These are phyloP conservation scores for Auricularia sp. DNA, from an alignment of 768 basidiomycete genomes.

Conservation along the genomic window DNA sequence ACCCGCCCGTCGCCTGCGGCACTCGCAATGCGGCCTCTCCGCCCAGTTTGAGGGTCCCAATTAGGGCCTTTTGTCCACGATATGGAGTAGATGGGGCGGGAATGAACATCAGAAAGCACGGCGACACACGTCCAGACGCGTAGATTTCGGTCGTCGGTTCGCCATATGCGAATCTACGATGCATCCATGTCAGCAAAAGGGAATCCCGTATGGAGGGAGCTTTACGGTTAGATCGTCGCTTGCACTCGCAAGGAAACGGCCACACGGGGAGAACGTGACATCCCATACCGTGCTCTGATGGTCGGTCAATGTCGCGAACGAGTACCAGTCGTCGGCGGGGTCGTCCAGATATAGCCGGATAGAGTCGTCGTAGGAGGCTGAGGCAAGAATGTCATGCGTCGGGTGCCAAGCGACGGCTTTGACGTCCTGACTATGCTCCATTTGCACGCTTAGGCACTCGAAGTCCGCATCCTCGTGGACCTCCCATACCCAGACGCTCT, in stretches of 20 bases:
- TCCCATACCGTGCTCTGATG: slow-evolving; percentile 91
- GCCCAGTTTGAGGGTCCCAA: slow-evolving; percentile 23
- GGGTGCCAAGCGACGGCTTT: slow-evolving; percentile 96
- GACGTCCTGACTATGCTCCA: slow-evolving; percentile 96
- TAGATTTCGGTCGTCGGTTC: slow-evolving; percentile 78
- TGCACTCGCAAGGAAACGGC: slow-evolving; percentile 29
- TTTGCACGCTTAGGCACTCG: slow-evolving; percentile 87
- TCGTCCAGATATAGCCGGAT: slow-evolving; percentile 92
- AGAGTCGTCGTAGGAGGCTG: slow-evolving; percentile 93
- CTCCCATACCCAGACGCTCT: slow-evolving; percentile 99
- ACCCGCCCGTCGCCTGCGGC: slow-evolving; percentile 80
- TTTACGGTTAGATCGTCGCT: slow-evolving; percentile 22
- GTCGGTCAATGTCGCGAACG: slow-evolving; percentile 69
- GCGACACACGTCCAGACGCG: slow-evolving; percentile 61
- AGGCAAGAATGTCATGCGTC: slow-evolving; percentile 92
- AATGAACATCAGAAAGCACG: slow-evolving; percentile 49
- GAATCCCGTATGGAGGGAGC: slow-evolving; percentile 13
- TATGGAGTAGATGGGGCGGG: slow-evolving; percentile 70
- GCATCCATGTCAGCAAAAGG: slow-evolving; percentile 54
- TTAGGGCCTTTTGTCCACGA: slow-evolving; percentile 38
- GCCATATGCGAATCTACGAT: slow-evolving; percentile 78
- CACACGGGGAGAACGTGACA: slow-evolving; percentile 54
- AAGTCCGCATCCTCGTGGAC: slow-evolving; percentile 89
- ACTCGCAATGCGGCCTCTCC: slow-evolving; percentile 76
- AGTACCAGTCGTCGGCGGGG: slow-evolving; percentile 89